Base-by-base conservation (phyloP, 768 basidiomycete species). In the Macrolepiota albuminosa region DNA sequence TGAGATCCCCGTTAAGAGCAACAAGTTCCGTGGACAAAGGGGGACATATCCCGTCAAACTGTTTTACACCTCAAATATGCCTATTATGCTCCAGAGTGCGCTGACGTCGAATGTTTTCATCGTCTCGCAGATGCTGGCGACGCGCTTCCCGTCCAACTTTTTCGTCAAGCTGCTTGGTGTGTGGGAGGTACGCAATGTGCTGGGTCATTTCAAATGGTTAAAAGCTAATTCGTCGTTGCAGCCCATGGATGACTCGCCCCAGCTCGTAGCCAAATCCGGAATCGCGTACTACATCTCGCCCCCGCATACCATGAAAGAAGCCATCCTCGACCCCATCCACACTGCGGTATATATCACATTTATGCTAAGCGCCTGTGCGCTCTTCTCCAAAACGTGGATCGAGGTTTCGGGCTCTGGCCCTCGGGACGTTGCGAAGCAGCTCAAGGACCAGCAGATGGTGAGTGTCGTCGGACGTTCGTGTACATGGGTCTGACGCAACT, bases 341-440 rank as follows among this genome's bases (percentile, higher is more conserved):
- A 95, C 93, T 1, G 81, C 82, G 24, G 77, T 97, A 67, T 97
- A 98, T 75, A 86, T 99, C 72, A 73, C 84, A 6, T 98, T 98
- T 78, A 96, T 96, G 78, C 82, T 95, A 61, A 84, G 89, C 37
- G 93, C 95, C 16, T 98, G 95, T 70, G 96, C 97, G 14, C 81
- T 98, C 65, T 99, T 98, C 81, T 95, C 93, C 70, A 98, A 98
- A 83, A 98, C 96, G 0, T 99, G 97, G 96, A 98, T 99, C 64
- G 96, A 98, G 68, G 93, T 98, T 37, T 98, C 95, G 2, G 96
- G 97, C 16, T 91, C 88, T 57, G 94, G 97, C 21, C 97, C 96
- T 11, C 78, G 97, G 49, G 96, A 99, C 67, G 87, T 99, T 58
- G 97, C 97, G 33, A 96, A 95, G 75, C 96, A 98, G 71, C 85